Evolutionary conservation across 768 basidiomycete genomes (phyloP).

Genomic region (Phylloporus sp.): DNA sequence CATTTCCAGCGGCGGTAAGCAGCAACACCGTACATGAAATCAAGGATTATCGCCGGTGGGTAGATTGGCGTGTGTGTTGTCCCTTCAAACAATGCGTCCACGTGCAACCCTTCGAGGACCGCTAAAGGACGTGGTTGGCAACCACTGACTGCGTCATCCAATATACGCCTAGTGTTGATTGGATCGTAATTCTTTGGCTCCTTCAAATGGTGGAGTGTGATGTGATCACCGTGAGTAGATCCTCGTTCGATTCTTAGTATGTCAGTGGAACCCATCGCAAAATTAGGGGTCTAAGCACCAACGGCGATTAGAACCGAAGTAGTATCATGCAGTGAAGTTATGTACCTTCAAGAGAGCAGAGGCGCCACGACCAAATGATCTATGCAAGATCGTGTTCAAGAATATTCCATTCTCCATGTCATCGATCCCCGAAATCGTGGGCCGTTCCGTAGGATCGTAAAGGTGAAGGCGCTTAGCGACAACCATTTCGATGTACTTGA

Average conservation of each 20-base stretch:
- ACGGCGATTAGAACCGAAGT: background rate
- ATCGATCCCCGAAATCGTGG: background rate
- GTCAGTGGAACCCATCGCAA: background rate
- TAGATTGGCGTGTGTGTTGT: too few relatives aligned
- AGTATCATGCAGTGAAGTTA: background rate
- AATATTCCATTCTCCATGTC: background rate
- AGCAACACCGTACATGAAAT: background rate
- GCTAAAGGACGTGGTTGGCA: too few relatives aligned
- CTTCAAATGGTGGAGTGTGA: background rate
- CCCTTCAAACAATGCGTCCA: too few relatives aligned
- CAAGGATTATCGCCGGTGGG: background rate
- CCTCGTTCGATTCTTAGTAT: background rate
- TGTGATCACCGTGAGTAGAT: background rate
- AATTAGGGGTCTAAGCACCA: background rate
- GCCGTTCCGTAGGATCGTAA: background rate
- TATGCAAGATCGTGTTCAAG: background rate
- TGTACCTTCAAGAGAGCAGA: background rate
- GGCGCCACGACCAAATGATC: fast-evolving
- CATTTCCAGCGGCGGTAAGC: background rate
- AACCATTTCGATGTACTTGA: background rate
- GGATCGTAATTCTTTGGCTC: background rate
- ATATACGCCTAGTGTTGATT: too few relatives aligned
- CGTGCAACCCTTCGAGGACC: too few relatives aligned
- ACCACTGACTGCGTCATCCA: too few relatives aligned
- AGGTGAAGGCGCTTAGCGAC: background rate